These are phyloP conservation scores for Hymenotorrendiella dingleyae DNA, from an alignment of 2,329 filamentous ascomycete species.

Conservation along the genomic window DNA sequence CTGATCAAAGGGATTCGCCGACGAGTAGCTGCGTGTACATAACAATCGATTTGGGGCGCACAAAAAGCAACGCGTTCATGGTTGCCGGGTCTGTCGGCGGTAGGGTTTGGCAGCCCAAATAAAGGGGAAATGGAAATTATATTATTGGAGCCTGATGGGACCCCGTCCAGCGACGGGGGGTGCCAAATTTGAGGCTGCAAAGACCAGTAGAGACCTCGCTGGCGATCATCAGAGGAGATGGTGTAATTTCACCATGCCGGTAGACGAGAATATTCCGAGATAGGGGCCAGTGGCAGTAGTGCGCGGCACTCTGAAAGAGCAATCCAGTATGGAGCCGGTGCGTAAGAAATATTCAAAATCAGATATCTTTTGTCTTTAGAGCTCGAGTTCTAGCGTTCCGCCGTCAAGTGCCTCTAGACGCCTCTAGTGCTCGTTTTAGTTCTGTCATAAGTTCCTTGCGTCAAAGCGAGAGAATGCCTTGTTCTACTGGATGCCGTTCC, in stretches of 20 bases:
- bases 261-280: not conserved
- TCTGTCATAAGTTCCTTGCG: no score
- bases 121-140: conserved; percentile 4
- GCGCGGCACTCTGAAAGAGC: no score
- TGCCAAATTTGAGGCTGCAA: conserved; percentile 7
- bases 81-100: not conserved
- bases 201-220: conserved; percentile 1
- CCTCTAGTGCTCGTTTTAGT: no score
- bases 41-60: not conserved
- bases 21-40: not conserved
- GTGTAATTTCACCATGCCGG: conserved; percentile 3
- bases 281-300: not conserved
- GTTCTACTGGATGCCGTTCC: no score
- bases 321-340: no score
- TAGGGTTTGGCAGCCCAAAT: not conserved
- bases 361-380: no score
- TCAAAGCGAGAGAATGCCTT: no score
- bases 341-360: no score
- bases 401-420: no score
- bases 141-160: not conserved
- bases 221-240: conserved; percentile 7
- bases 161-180: not conserved
- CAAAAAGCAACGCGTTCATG: not conserved
- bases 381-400: no score
- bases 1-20: not conserved